These are phyloP conservation scores for Viridothelium virens DNA, from an alignment of 495 filamentous ascomycete genomes.

Conservation along the genomic window DNA sequence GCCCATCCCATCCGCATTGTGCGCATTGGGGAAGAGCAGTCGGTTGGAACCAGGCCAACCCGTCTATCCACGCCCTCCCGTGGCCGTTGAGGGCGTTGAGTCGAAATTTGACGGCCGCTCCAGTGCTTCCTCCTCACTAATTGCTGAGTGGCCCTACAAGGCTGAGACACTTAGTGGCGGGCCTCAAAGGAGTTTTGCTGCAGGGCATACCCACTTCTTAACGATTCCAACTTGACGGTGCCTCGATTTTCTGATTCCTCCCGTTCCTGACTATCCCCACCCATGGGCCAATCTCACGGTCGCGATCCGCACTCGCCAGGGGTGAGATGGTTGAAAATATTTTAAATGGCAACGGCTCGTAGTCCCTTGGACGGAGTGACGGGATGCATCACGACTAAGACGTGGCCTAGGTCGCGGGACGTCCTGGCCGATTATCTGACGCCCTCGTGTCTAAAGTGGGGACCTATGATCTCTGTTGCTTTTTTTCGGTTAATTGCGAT, in stretches of 20 bases:
- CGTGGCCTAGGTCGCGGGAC: neutral
- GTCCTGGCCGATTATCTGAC: neutral
- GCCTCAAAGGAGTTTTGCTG: neutral
- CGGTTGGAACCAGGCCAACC: too few species aligned
- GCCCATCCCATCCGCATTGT: neutral
- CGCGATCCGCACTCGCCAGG: neutral
- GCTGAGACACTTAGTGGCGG: neutral
- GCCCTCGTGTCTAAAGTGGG: neutral
- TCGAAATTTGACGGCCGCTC: neutral
- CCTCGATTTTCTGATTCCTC: neutral
- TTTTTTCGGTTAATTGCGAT: slow-evolving; percentile 6
- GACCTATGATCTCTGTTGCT: neutral
- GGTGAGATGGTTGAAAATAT: too few species aligned
- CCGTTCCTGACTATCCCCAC: neutral
- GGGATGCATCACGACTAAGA: too few species aligned
- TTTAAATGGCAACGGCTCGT: too few species aligned
- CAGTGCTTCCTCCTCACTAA: neutral
- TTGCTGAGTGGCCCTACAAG: neutral
- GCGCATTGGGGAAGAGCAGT: neutral
- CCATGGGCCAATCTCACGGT: neutral
- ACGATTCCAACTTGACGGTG: neutral
- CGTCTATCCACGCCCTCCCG: too few species aligned
- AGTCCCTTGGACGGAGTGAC: neutral
- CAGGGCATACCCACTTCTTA: neutral
- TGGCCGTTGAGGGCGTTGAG: neutral